phyloP scores from a whole-genome alignment of 352 stramenopile species.

The Phytophthora citrophthora region DNA sequence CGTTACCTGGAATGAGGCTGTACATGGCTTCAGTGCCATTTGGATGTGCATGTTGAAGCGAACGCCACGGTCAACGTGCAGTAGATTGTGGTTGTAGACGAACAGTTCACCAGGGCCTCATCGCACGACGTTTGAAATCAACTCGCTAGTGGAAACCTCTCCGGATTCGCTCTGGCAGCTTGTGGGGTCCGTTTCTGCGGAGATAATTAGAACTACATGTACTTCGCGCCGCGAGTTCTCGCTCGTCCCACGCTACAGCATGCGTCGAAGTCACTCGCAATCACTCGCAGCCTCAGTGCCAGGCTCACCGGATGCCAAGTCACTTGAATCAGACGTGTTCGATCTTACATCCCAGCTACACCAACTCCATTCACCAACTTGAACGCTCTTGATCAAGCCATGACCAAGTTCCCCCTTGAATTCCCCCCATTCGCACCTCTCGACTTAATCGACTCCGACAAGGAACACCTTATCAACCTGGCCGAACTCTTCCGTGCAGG shows the following conservation, averaged over 20 bases:
- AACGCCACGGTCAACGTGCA: neutral
- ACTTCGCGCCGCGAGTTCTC: neutral
- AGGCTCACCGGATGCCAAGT: slow-evolving; percentile 21
- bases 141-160: slow-evolving; percentile 25
- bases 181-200: slow-evolving; percentile 7
- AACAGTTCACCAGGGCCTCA: neutral
- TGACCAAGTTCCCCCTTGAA: slow-evolving; percentile 42
- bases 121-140: slow-evolving; percentile 15
- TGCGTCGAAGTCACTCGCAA: slow-evolving; percentile 10
- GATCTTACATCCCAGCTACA: neutral
- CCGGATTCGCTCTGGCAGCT: slow-evolving; percentile 17
- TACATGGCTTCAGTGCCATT: no score
- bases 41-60: slow-evolving; percentile 14
- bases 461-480: slow-evolving; percentile 32
- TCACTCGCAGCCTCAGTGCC: slow-evolving; percentile 9
- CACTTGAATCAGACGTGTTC: slow-evolving; percentile 23
- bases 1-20: no score
- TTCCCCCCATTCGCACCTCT: slow-evolving; percentile 41
- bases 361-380: slow-evolving; percentile 20
- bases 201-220: neutral
- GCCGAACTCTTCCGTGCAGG: slow-evolving; percentile 32
- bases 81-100: no score
- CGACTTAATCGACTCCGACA: slow-evolving; percentile 32
- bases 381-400: slow-evolving; percentile 21
- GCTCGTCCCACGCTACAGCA: slow-evolving; percentile 20